A percentile compares a stretch with the other conserved stretches of the same genome.
Conservation (phyloP, 208 protist species). For the Leishmania arabica region DNA sequence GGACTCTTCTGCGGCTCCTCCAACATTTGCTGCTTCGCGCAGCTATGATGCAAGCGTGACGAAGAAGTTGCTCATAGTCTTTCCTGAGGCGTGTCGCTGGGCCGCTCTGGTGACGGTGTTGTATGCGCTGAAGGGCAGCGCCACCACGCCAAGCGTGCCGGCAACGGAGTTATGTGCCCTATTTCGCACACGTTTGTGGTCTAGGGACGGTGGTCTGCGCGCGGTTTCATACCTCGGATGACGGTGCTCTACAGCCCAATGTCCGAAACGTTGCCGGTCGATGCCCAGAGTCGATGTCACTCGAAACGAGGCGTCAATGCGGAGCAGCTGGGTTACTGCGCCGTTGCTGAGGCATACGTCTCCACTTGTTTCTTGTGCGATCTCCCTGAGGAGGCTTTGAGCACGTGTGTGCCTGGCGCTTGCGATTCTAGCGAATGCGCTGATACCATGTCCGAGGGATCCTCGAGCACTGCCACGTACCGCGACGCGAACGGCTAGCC, state of each 20-base stretch:
- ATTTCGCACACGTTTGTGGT: conserved; percentile 41
- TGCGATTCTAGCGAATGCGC: background rate
- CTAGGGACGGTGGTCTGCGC: conserved; percentile 36
- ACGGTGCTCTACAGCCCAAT: conserved; percentile 23
- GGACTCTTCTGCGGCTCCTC: conserved; percentile 6
- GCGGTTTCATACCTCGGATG: conserved; percentile 56
- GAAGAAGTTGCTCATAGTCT: background rate
- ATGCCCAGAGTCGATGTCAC: background rate
- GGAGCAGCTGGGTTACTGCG: conserved; percentile 29
- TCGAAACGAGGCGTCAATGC: conserved; percentile 9
- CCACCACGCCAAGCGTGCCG: conserved; percentile 20
- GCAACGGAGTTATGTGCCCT: conserved; percentile 35
- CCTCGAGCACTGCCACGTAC: conserved; percentile 5
- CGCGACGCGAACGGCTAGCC: background rate
- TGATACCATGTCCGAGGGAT: background rate
- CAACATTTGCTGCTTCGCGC: background rate
- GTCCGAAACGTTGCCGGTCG: background rate
- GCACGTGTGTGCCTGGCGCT: background rate
- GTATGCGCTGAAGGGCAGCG: conserved; percentile 24
- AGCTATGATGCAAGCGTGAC: background rate
- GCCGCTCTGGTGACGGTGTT: background rate
- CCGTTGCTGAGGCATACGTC: background rate
- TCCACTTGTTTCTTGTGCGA: background rate
- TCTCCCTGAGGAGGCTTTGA: background rate
- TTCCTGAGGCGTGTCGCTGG: background rate